A percentile compares a stretch with the other conserved stretches of the same genome.
These are phyloP conservation scores for Lenwebbia sp. DNA, from an alignment of 345 rosid genomes.

Conservation along the genomic window DNA sequence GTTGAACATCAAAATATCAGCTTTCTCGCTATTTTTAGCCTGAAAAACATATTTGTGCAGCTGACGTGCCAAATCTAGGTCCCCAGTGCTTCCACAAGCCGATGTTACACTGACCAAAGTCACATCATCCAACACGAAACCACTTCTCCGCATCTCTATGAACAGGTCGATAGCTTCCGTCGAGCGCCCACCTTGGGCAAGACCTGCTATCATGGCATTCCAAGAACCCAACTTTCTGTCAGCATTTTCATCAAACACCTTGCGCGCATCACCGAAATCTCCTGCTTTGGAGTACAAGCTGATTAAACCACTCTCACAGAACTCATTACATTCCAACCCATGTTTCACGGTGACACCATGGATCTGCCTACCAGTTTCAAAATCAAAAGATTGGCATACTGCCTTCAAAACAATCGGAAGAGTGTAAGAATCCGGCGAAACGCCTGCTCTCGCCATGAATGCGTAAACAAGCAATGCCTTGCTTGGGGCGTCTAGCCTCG, in stretches of 20 bases:
- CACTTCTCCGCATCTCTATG: constrained; percentile 36
- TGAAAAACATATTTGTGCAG: constrained; percentile 63
- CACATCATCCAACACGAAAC: constrained; percentile 66
- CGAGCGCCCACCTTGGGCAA: constrained; percentile 43
- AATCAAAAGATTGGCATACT: constrained; percentile 21
- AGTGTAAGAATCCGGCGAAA: constrained; percentile 59
- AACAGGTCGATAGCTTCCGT: constrained; percentile 53
- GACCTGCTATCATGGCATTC: constrained; percentile 72
- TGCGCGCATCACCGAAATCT: constrained; percentile 33
- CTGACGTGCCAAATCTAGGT: constrained; percentile 54
- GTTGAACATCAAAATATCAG: constrained; percentile 57
- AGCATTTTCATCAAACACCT: constrained; percentile 63
- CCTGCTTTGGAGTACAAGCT: constrained; percentile 43
- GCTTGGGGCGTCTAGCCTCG: constrained; percentile 39
- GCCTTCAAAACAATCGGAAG: constrained; percentile 65
- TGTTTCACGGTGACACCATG: constrained; percentile 45
- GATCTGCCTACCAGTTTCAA: constrained; percentile 41
- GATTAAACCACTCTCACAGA: constrained; percentile 72
- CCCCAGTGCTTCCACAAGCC: constrained; percentile 69
- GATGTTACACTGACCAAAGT: constrained; percentile 70
- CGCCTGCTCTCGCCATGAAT: constrained; percentile 42
- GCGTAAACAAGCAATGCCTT: constrained; percentile 35
- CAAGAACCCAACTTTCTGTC: constrained; percentile 73
- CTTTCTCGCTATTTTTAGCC: constrained; percentile 27
- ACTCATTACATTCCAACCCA: constrained; percentile 48